A percentile compares a stretch with the other conserved stretches of the same genome.
Evolutionary conservation across 1,284 basidiomycete genomes (phyloP).

Genomic region (Cutaneotrichosporon sp.): DNA sequence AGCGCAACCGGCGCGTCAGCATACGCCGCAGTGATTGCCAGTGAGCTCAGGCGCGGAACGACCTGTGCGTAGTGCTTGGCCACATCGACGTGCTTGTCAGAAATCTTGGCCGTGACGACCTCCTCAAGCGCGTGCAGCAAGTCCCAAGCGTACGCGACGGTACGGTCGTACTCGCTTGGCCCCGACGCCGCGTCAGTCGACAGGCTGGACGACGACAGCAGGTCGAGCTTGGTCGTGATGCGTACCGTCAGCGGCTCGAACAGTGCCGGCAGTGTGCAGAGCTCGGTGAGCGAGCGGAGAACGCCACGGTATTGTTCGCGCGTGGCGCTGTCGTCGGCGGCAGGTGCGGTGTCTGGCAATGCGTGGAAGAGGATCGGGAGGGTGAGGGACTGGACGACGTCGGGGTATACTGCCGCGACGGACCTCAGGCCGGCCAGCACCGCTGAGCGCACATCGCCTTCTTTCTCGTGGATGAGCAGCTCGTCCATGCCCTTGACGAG

Average conservation of each 20-base stretch:
- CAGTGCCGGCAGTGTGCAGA: slow-evolving; percentile 70
- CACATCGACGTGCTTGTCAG: slow-evolving; percentile 61
- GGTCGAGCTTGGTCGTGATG: slow-evolving; percentile 71
- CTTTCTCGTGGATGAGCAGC: slow-evolving; percentile 56
- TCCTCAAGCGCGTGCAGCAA: slow-evolving; percentile 65
- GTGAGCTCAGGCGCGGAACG: slow-evolving; percentile 62
- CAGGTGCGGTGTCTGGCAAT: slow-evolving; percentile 64
- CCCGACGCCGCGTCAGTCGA: not conserved
- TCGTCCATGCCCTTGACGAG: slow-evolving; percentile 72
- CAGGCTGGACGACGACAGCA: slow-evolving; percentile 44
- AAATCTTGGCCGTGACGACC: slow-evolving; percentile 63
- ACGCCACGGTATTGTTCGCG: slow-evolving; percentile 64
- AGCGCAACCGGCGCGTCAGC: slow-evolving; percentile 34
- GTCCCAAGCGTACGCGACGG: slow-evolving; percentile 73
- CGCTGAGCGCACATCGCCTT: slow-evolving; percentile 56
- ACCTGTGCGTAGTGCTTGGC: slow-evolving; percentile 70
- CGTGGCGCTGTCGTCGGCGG: slow-evolving; percentile 54
- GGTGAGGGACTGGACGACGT: slow-evolving; percentile 67
- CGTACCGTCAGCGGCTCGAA: slow-evolving; percentile 81
- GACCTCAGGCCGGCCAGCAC: slow-evolving; percentile 64
- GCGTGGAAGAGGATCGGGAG: slow-evolving; percentile 71
- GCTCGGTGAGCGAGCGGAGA: slow-evolving; percentile 64
- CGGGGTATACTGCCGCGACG: slow-evolving; percentile 60
- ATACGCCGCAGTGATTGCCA: slow-evolving; percentile 58
- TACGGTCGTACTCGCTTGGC: slow-evolving; percentile 52